Evolutionary conservation across 2,329 filamentous ascomycete species (phyloP).

Genomic region (Keithomyces neogunnii): DNA sequence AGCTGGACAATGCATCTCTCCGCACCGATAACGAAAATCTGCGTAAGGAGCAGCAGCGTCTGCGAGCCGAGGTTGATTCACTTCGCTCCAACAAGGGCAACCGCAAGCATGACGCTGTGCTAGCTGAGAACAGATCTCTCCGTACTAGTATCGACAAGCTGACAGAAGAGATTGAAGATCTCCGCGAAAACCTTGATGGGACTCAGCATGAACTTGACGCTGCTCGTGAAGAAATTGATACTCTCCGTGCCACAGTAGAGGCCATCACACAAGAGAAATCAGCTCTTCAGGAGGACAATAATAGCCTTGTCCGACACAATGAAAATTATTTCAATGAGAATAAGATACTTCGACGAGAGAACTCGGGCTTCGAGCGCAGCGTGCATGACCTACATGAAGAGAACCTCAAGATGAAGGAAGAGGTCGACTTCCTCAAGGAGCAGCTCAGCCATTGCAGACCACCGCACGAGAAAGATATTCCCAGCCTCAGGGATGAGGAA

Average conservation of each 20-base stretch:
- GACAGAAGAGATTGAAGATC: constrained; percentile 33
- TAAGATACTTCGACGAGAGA: constrained; percentile 39
- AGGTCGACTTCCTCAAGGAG: constrained; percentile 36
- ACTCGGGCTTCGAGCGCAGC: constrained; percentile 37
- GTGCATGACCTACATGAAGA: constrained; percentile 37
- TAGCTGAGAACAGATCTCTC: constrained; percentile 36
- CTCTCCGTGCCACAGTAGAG: constrained; percentile 28
- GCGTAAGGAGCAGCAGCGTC: constrained; percentile 24
- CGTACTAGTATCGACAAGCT: constrained; percentile 31
- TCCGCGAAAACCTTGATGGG: constrained; percentile 32
- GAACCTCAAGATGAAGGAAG: constrained; percentile 37
- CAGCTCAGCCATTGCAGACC: constrained; percentile 35
- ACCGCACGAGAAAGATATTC: constrained; percentile 26
- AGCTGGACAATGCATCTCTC: constrained; percentile 33
- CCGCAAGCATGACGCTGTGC: constrained; percentile 32
- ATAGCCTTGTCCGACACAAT: constrained; percentile 44
- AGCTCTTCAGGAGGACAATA: constrained; percentile 40
- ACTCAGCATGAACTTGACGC: constrained; percentile 33
- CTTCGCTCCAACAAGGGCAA: constrained; percentile 32
- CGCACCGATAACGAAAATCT: constrained; percentile 30
- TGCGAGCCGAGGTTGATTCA: constrained; percentile 31
- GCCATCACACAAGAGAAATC: constrained; percentile 33
- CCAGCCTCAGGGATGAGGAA: constrained; percentile 25
- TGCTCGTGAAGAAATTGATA: constrained; percentile 31
- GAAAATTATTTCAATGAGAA: constrained; percentile 47